Evolutionary conservation across 495 filamentous ascomycete species (phyloP).

Genomic region (Talaromyces adpressus): DNA sequence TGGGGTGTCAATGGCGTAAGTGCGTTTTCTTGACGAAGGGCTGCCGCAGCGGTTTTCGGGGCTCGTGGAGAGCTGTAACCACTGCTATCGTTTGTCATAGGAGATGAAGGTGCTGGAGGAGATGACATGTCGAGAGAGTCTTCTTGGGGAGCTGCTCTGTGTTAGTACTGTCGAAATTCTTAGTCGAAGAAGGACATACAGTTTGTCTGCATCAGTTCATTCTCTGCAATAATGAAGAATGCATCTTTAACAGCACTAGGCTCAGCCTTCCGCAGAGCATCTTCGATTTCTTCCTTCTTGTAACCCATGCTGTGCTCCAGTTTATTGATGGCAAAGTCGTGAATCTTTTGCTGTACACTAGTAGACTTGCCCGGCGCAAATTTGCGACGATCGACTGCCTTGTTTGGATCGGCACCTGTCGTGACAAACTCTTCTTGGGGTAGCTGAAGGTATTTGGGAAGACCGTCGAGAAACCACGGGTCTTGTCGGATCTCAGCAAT

Average conservation of each 20-base stretch:
- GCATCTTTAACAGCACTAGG: conserved; percentile 98
- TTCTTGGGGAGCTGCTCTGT: conserved; percentile 31
- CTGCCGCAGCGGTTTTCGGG: conserved; percentile 16
- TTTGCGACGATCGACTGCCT: conserved; percentile 73
- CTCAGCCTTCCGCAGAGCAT: conserved; percentile 83
- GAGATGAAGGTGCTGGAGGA: conserved; percentile 11
- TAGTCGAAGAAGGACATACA: conserved; percentile 43
- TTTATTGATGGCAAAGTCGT: conserved; percentile 86
- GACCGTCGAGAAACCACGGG: conserved; percentile 85
- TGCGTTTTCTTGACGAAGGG: conserved; percentile 17
- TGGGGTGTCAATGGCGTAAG: conserved; percentile 11
- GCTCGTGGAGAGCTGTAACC: conserved; percentile 13
- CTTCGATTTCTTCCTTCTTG: conserved; percentile 87
- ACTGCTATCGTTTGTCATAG: conserved; percentile 16
- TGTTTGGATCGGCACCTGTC: conserved; percentile 85
- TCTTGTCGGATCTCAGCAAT: conserved; percentile 91
- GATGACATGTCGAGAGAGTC: conserved; percentile 28
- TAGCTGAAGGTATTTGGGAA: conserved; percentile 77
- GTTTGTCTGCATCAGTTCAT: conserved; percentile 93
- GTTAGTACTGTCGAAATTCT: conserved; percentile 11
- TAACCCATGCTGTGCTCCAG: conserved; percentile 98
- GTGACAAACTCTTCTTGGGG: conserved; percentile 91
- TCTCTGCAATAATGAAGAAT: conserved; percentile 94
- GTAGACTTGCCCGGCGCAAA: conserved; percentile 71
- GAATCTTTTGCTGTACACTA: conserved; percentile 78